Evolutionary conservation across 1,284 basidiomycete genomes (phyloP), one percentile per base, ranked within the genome.

Genomic region (Acaromyces ingoldii): DNA sequence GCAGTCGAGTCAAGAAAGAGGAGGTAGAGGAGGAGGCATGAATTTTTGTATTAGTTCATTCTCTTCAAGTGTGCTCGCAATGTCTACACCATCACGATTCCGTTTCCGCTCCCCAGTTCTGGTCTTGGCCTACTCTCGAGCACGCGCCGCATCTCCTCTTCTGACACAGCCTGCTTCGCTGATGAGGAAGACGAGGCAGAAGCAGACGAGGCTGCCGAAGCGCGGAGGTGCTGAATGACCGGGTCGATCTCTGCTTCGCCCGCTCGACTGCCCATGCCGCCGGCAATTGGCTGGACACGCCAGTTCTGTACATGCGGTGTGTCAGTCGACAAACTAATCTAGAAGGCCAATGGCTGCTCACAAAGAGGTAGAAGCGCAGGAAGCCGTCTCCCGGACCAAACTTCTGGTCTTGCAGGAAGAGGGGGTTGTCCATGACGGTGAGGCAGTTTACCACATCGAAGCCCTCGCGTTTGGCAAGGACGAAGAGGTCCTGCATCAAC

Each of bases 391-490:
- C 92, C 5, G 81, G 79, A 6, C 90, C 92, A 68, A 96, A 97
- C 87, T 93, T 71, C 17, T 72, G 71, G 17, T 93, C 88, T 29
- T 83, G 77, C 49, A 98, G 74, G 77, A 98, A 86, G 43, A 82
- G 76, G 55, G 84, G 81, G 76, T 96, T 98, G 76, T 98, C 95
- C 85, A 97, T 89, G 55, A 96, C 78, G 7, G 91, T 93, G 55
- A 98, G 78, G 1, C 89, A 89, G 76, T 99, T 98, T 77, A 98
- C 85, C 7, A 98, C 95, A 75, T 99, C 95, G 70, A 98, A 97
- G 43, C 44, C 21, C 50, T 78, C 77, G 43, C 76, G 81, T 60
- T 86, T 82, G 0, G 92, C 91, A 42, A 91, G 78, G 60, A 88
- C 79, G 52, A 96, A 76, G 2, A 88, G 83, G 74, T 93, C 91